phyloP scores from a whole-genome alignment of 1,284 basidiomycete species.

The Ganoderma leucocontextum region DNA sequence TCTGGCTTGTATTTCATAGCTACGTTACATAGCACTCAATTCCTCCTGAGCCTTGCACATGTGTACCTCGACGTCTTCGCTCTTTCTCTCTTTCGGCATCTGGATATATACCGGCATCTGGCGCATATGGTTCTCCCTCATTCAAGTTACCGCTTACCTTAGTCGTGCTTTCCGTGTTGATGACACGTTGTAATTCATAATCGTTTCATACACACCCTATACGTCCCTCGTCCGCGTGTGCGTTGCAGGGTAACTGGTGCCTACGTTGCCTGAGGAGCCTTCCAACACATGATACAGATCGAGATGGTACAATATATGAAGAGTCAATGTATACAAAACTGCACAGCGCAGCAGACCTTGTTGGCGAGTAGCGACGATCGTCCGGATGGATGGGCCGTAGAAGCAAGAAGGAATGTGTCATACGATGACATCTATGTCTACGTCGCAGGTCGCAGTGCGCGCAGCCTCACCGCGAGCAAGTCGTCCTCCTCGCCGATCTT shows the following conservation, averaged over 20 bases:
- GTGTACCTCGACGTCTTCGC: slow-evolving; percentile 13
- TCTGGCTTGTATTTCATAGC: slow-evolving; percentile 30
- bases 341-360: slow-evolving; percentile 7
- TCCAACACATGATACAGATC: slow-evolving; percentile 25
- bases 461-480: slow-evolving; percentile 80
- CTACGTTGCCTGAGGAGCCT: neutral
- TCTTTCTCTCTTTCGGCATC: slow-evolving; percentile 10
- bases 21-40: slow-evolving; percentile 20
- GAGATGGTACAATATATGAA: slow-evolving; percentile 26
- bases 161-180: slow-evolving; percentile 25
- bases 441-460: slow-evolving; percentile 82
- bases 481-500: slow-evolving; percentile 80
- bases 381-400: slow-evolving; percentile 3
- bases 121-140: slow-evolving; percentile 14
- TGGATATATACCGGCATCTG: slow-evolving; percentile 16
- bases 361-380: slow-evolving; percentile 15
- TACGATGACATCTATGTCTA: slow-evolving; percentile 38
- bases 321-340: slow-evolving; percentile 30
- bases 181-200: slow-evolving; percentile 28
- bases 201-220: slow-evolving; percentile 14
- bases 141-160: slow-evolving; percentile 14
- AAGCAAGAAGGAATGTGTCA: neutral
- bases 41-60: slow-evolving; percentile 8
- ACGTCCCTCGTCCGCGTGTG: slow-evolving; percentile 1
- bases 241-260: neutral